Evolutionary conservation across 2,329 filamentous ascomycete species (phyloP), one percentile per base, ranked within the genome.

Genomic region (Leptographium procerum): DNA sequence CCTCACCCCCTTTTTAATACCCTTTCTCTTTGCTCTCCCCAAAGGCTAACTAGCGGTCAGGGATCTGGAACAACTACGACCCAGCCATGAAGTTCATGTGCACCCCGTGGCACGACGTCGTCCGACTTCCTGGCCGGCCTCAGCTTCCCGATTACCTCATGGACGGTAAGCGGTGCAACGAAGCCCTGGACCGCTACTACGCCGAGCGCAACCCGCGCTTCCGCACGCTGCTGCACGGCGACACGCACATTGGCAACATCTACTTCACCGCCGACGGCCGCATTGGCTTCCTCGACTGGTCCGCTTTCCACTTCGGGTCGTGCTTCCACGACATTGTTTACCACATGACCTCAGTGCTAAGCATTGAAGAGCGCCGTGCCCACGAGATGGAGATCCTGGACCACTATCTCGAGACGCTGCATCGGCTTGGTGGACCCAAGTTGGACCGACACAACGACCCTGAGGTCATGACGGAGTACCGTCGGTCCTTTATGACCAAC

Each of bases 301-400:
- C 71, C 59, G 65, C 66, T 55, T 66, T 71, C 22, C 67, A 70
- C 60, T 67, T 70, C 57, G 68, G 69, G 28, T 69, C 69, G 3
- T 66, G 66, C 7, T 70, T 73, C 60, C 70, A 72, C 58, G 70
- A 73, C 56, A 60, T 73, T 26, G 64, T 66, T 0, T 73, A 72
- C 61, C 71, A 69, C 60, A 60, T 72, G 43, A 66, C 60, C 4
- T 66, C 69, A 33, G 66, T 69, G 8, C 62, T 73, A 13, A 66
- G 62, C 33, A 51, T 70, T 36, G 67, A 70, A 59, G 69, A 71
- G 53, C 66, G 71, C 40, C 65, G 70, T 22, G 61, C 63, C 24
- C 65, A 70, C 57, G 70, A 73, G 62, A 65, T 65, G 60, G 63
- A 67, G 11, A 63, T 72, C 31, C 56, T 72, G 4, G 66, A 68